A percentile compares a stretch with the other conserved stretches of the same genome.
These are phyloP conservation scores for Ehretia macrophylla DNA, from an alignment of 257 asterid species.

Conservation along the genomic window DNA sequence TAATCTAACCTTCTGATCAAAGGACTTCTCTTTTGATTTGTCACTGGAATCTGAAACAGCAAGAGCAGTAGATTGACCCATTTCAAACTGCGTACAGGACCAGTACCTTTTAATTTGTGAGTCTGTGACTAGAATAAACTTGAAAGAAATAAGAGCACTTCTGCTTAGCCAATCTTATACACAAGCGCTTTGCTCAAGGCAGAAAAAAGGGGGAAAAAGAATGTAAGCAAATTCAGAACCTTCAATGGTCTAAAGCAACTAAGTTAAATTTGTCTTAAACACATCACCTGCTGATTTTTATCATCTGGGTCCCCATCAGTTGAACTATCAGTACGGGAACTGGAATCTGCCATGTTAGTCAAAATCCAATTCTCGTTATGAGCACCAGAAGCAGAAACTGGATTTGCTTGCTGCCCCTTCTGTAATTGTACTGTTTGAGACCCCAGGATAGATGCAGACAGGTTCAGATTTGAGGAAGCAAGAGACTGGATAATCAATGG, in stretches of 20 bases:
- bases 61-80: constrained; percentile 45
- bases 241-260: constrained; percentile 7
- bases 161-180: no score
- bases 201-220: no score
- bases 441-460: constrained; percentile 33
- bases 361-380: constrained; percentile 84
- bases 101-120: constrained; percentile 20
- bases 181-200: neutral
- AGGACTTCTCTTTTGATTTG: constrained; percentile 61
- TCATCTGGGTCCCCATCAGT: constrained; percentile 78
- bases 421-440: constrained; percentile 46
- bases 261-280: neutral
- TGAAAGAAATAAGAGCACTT: no score
- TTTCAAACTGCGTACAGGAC: constrained; percentile 54
- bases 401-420: constrained; percentile 34
- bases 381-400: constrained; percentile 36
- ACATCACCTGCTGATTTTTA: constrained; percentile 50
- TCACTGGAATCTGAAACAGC: constrained; percentile 66
- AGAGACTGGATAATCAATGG: constrained; percentile 14
- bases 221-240: no score
- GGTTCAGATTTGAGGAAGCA: constrained; percentile 43
- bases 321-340: constrained; percentile 78
- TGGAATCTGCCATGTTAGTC: constrained; percentile 78
- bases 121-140: neutral
- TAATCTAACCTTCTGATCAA: constrained; percentile 66